Percentiles rank a stretch among this genome's conserved stretches.
Conservation (phyloP, 148 eudicot genomes). For the Linanthus parryae region DNA sequence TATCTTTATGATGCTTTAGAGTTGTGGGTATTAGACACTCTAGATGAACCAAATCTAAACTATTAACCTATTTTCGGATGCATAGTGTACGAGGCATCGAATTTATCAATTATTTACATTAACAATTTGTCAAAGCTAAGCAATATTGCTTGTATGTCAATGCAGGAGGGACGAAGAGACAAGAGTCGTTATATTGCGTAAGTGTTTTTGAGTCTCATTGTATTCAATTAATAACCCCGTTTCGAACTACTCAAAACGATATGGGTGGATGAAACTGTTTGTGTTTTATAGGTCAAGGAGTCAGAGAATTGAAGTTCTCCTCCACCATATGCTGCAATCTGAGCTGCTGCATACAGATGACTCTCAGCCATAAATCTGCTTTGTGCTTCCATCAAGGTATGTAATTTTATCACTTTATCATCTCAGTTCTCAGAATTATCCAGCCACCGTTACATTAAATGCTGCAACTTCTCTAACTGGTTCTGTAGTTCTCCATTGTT, state of each 20-base stretch:
- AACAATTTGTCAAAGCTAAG: background rate
- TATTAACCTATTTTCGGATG: no score
- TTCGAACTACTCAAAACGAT: background rate
- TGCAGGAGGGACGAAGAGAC: conserved; percentile 34
- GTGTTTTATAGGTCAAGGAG: conserved; percentile 50
- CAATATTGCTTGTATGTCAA: conserved; percentile 2
- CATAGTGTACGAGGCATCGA: conserved; percentile 1
- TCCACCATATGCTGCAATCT: conserved; percentile 79
- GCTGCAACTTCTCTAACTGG: no score
- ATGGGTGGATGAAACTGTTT: background rate
- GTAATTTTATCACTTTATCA: background rate
- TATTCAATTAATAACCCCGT: background rate
- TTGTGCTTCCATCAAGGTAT: background rate
- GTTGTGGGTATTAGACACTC: background rate
- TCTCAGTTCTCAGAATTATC: background rate
- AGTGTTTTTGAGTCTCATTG: conserved; percentile 9
- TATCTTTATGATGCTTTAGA: background rate
- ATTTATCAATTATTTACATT: background rate
- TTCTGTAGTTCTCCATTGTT: no score
- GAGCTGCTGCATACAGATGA: conserved; percentile 50
- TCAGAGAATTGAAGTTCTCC: conserved; percentile 75
- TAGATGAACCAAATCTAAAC: background rate
- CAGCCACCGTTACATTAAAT: background rate
- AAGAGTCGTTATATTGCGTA: conserved; percentile 58
- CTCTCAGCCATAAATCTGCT: conserved; percentile 9